These are phyloP conservation scores for Salicornia ramosissima DNA, from an alignment of 148 eudicot species.

Conservation along the genomic window DNA sequence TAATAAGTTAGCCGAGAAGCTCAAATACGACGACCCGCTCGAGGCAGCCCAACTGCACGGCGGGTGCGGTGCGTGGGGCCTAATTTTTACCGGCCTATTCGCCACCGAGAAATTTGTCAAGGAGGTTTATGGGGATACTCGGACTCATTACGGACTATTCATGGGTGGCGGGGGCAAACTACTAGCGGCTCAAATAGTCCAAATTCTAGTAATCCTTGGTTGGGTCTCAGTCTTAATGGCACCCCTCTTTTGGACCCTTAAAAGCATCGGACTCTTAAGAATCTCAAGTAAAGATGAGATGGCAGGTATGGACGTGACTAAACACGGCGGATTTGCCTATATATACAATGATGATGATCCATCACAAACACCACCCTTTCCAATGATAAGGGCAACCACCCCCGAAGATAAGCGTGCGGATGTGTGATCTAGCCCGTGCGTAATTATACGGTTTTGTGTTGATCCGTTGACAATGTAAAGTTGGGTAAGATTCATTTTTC, in stretches of 20 bases:
- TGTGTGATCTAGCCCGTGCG: neutral
- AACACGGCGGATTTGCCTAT: constrained; percentile 47
- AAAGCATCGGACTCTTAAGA: constrained; percentile 32
- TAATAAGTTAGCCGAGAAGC: constrained; percentile 33
- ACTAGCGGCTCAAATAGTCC: constrained; percentile 38
- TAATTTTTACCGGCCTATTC: constrained; percentile 43
- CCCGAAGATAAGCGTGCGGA: neutral
- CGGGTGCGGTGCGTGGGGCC: constrained; percentile 52
- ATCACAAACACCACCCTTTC: constrained; percentile 6
- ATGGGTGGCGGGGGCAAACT: constrained; percentile 51
- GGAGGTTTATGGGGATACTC: constrained; percentile 30
- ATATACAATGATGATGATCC: constrained; percentile 34
- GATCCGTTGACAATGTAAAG: neutral
- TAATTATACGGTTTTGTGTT: neutral
- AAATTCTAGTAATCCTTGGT: constrained; percentile 38
- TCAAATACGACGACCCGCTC: constrained; percentile 40
- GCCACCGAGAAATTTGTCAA: constrained; percentile 29
- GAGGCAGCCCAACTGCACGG: constrained; percentile 54
- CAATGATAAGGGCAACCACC: constrained; percentile 17
- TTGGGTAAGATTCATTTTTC: neutral
- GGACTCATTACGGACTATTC: constrained; percentile 38
- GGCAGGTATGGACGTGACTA: constrained; percentile 45
- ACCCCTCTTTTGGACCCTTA: constrained; percentile 30
- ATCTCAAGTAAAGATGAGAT: constrained; percentile 39
- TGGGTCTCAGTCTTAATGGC: constrained; percentile 47